These are phyloP conservation scores for Diutina rugosa DNA, from an alignment of 1,139 yeast species.

Conservation along the genomic window DNA sequence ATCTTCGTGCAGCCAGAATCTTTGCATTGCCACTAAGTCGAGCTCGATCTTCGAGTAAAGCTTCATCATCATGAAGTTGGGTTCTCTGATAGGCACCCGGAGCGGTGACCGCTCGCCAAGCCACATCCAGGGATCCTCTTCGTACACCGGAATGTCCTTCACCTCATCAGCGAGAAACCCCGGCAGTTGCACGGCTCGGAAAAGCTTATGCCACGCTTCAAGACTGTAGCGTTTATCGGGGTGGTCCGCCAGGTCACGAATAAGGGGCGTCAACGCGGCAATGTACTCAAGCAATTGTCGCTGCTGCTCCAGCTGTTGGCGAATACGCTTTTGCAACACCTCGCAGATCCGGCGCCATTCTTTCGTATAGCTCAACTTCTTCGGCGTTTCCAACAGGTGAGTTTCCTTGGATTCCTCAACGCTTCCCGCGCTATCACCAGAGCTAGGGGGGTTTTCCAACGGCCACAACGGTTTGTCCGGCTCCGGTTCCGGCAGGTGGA, in stretches of 20 bases:
- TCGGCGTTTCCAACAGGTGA: background rate
- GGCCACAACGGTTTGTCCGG: background rate
- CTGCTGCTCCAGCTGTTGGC: constrained; percentile 4
- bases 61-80: constrained; percentile 43
- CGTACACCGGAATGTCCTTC: constrained; percentile 3
- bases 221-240: constrained; percentile 20
- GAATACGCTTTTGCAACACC: constrained; percentile 6
- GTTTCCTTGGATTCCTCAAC: background rate
- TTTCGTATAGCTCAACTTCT: background rate
- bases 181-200: constrained; percentile 10
- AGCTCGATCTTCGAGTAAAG: background rate
- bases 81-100: constrained; percentile 52
- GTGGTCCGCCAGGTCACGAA: constrained; percentile 19
- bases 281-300: background rate
- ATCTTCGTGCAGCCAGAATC: background rate
- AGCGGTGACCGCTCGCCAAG: constrained; percentile 51
- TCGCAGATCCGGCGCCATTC: background rate
- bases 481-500: background rate
- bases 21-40: background rate
- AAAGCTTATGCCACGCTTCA: constrained; percentile 19
- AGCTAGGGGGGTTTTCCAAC: background rate
- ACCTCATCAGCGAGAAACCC: constrained; percentile 11
- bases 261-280: constrained; percentile 12
- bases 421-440: background rate
- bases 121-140: constrained; percentile 29